A percentile compares a stretch with the other conserved stretches of the same genome.
Conservation (phyloP, 192 early-diverging fungal genomes). For the Thamnidium elegans region DNA sequence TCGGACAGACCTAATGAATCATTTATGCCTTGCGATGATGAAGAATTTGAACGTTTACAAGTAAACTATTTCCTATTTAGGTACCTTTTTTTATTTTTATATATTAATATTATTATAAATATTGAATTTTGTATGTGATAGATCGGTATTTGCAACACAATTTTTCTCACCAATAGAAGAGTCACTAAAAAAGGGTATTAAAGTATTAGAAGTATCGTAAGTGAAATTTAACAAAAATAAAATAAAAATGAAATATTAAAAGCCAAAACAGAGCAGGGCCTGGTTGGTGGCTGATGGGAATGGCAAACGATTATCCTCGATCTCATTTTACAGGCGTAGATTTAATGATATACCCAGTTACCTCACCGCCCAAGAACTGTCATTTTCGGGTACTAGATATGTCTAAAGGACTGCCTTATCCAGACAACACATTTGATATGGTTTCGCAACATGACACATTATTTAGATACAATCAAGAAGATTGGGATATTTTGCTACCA, state of each 20-base stretch:
- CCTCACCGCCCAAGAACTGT: conserved; percentile 38
- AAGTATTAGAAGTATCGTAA: conserved; percentile 29
- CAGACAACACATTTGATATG: conserved; percentile 36
- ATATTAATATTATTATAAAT: too few relatives aligned
- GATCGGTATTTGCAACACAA: background rate
- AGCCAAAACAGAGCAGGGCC: conserved; percentile 23
- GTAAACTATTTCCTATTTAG: conserved; percentile 16
- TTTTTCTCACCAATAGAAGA: conserved; percentile 29
- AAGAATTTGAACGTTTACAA: conserved; percentile 35
- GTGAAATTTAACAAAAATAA: conserved; percentile 2
- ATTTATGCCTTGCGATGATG: conserved; percentile 35
- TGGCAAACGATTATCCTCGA: conserved; percentile 26
- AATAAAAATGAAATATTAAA: background rate
- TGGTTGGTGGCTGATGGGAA: conserved; percentile 36
- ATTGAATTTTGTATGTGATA: background rate
- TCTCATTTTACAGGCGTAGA: conserved; percentile 41
- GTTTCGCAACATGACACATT: conserved; percentile 28
- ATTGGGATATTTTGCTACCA: conserved; percentile 25
- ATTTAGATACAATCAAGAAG: conserved; percentile 19
- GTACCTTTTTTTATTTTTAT: background rate
- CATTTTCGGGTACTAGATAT: conserved; percentile 43
- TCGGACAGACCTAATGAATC: conserved; percentile 5
- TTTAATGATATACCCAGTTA: conserved; percentile 33
- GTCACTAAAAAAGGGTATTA: conserved; percentile 23
- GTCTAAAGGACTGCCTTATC: conserved; percentile 31